Evolutionary conservation across 2,329 filamentous ascomycete species (phyloP), one percentile per base, ranked within the genome.

Genomic region (Ceratocystis lukuohia): DNA sequence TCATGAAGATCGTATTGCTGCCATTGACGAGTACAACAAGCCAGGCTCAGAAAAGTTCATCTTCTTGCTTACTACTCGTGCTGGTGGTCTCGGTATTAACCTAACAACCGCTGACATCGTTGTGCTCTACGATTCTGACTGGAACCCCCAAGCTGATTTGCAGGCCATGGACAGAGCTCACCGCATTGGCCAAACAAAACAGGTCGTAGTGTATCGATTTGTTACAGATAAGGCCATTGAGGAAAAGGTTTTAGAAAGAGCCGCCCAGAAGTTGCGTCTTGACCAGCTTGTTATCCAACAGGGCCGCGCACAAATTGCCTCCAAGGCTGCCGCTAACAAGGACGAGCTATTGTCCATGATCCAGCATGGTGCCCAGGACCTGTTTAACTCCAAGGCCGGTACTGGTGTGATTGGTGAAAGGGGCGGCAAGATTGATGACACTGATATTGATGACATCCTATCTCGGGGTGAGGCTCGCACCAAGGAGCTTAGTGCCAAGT

Each of bases 91-190:
- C 65, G 94, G 94, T 72, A 99, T 99, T 80, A 99, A 99, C 74
- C 79, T 99, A 73, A 99, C 94, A 0, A 88, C 84, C 68, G 94
- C 94, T 66, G 94, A 99, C 72, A 96, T 97, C 72, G 94, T 99
- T 67, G 84, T 99, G 37, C 84, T 99, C 5, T 99, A 94, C 73
- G 94, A 99, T 75, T 96, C 92, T 72, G 94, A 99, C 74, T 99
- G 94, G 94, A 97, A 96, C 73, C 94, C 94, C 8, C 94, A 99
- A 76, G 94, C 94, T 20, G 94, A 99, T 84, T 78, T 99, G 68
- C 94, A 99, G 76, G 94, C 94, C 66, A 99, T 99, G 94, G 94
- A 99, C 73, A 89, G 94, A 74, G 94, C 94, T 64, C 94, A 99
- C 78, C 91, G 94, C 78, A 99, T 99, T 71, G 94, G 94, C 48